phyloP scores from a whole-genome alignment of 2,329 filamentous ascomycete genomes.

The Helotiales sp. region DNA sequence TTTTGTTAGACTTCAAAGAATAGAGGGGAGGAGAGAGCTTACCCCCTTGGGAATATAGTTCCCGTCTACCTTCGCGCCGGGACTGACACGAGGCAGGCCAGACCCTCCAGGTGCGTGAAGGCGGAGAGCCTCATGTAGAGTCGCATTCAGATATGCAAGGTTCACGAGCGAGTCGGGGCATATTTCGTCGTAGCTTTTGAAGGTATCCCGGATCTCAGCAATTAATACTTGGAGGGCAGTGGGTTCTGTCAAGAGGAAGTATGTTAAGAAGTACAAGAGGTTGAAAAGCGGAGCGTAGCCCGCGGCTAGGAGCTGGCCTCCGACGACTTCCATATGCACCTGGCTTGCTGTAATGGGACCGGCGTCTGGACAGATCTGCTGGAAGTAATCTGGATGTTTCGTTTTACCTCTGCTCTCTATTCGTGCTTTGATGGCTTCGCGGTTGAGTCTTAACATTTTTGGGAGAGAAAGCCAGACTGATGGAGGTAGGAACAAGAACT shows the following conservation, averaged over 20 bases:
- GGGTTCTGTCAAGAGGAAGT: not conserved
- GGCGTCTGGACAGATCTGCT: not conserved
- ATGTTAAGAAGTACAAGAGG: not conserved
- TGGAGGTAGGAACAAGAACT: not conserved
- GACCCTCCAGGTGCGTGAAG: not conserved
- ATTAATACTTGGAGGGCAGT: not conserved
- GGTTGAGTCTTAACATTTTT: not conserved
- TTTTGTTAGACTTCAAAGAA: not conserved
- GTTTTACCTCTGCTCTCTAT: not conserved
- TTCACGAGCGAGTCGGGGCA: not conserved
- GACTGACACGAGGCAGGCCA: conserved; percentile 20
- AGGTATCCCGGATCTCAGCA: not conserved
- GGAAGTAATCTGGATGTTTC: not conserved
- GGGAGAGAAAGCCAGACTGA: not conserved
- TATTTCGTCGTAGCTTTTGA: not conserved
- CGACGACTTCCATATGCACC: not conserved
- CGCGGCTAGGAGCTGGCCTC: not conserved
- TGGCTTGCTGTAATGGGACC: not conserved
- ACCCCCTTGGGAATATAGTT: conserved; percentile 21
- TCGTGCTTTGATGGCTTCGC: not conserved
- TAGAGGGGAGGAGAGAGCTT: not conserved
- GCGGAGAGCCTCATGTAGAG: not conserved
- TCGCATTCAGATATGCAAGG: not conserved
- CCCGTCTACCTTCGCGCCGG: conserved; percentile 22
- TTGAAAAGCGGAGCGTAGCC: not conserved